Conservation (phyloP, 1,139 yeast genomes). For the Saccharomycopsis phalli region DNA sequence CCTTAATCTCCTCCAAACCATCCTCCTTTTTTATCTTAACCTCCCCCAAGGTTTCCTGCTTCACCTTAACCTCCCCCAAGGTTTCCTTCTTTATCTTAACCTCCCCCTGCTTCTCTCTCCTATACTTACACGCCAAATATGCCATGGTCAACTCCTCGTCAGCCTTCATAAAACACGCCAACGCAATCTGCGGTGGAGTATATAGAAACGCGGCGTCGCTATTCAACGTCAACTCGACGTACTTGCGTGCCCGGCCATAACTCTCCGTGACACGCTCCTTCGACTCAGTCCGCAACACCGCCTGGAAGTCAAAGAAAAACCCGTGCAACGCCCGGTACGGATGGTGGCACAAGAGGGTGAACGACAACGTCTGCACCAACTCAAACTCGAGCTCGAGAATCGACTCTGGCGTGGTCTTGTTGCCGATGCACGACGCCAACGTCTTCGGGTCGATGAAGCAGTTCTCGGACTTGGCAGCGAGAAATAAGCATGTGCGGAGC, state of each 20-base stretch:
- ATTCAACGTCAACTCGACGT: constrained; percentile 51
- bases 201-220: constrained; percentile 70
- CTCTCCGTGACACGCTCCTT: constrained; percentile 39
- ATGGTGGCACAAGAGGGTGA: constrained; percentile 79
- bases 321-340: constrained; percentile 87
- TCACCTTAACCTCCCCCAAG: constrained; percentile 18
- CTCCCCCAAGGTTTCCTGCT: neutral
- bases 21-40: constrained; percentile 3
- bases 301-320: constrained; percentile 81
- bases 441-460: constrained; percentile 77
- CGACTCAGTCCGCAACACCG: constrained; percentile 33
- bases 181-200: constrained; percentile 93
- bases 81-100: neutral
- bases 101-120: constrained; percentile 14
- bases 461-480: constrained; percentile 91
- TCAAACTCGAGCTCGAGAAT: constrained; percentile 73
- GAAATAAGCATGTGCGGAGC: constrained; percentile 74
- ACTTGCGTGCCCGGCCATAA: constrained; percentile 60
- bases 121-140: constrained; percentile 56
- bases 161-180: constrained; percentile 67
- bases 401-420: constrained; percentile 46
- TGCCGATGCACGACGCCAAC: constrained; percentile 64
- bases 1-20: constrained; percentile 12
- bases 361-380: constrained; percentile 63
- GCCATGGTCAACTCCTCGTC: constrained; percentile 56